Percentiles rank a stretch among this genome's conserved stretches.
Conservation (phyloP, 192 early-diverging fungal genomes). For the Entomortierella chlamydospora region DNA sequence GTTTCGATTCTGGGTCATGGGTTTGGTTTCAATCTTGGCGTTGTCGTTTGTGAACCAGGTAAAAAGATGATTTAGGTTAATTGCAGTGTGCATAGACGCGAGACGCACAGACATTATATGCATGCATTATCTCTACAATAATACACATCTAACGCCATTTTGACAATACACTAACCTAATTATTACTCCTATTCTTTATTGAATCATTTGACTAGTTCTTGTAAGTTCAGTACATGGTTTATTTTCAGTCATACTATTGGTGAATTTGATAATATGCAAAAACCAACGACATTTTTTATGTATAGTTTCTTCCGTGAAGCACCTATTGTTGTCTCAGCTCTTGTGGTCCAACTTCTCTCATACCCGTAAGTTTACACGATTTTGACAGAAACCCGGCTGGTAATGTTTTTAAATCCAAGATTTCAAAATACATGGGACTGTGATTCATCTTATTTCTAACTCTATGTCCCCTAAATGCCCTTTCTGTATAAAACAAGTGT, state of each 20-base stretch:
- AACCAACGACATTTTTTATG: too few relatives aligned
- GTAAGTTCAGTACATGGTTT: too few relatives aligned
- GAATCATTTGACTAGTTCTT: not conserved
- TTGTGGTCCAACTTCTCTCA: constrained; percentile 63
- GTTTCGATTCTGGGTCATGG: constrained; percentile 65
- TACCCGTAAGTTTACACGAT: constrained; percentile 51
- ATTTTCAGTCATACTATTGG: too few relatives aligned
- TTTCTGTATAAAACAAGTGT: not conserved
- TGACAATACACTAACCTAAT: too few relatives aligned
- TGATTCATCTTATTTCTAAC: not conserved
- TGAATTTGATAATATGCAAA: too few relatives aligned
- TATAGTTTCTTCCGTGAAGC: constrained; percentile 44
- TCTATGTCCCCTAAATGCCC: not conserved
- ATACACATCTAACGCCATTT: too few relatives aligned
- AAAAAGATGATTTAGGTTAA: constrained; percentile 11
- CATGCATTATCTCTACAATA: constrained; percentile 9
- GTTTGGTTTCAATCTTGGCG: constrained; percentile 49
- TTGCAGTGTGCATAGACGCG: not conserved
- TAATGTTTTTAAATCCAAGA: too few relatives aligned
- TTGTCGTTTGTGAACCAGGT: constrained; percentile 64
- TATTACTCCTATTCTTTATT: too few relatives aligned
- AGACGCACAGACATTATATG: constrained; percentile 1
- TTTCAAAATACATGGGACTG: too few relatives aligned
- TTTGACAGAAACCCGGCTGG: not conserved
- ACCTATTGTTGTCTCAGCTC: constrained; percentile 21